Base-by-base conservation (phyloP, 2,329 filamentous ascomycete genomes). In the Tolypocladium sp. region DNA sequence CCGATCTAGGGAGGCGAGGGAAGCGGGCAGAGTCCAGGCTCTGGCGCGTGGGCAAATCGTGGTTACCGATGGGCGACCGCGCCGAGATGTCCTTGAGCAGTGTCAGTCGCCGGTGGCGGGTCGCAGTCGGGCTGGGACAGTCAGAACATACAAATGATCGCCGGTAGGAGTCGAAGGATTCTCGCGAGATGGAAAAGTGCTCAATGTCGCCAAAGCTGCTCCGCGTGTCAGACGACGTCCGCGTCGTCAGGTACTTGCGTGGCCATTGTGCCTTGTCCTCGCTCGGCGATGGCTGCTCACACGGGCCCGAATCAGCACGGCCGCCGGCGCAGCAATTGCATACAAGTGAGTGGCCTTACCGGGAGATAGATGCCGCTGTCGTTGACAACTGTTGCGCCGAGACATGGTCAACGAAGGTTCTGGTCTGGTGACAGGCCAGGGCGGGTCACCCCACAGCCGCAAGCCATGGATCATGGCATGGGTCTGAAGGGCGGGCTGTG, bases 141-240 rank as follows among this genome's bases (percentile, higher is more conserved):
- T 25, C 9, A 15, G 42, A 17, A 80, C 88, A 66, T 82, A 96
- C 93, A 78, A 97, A 97, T 63, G 92, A 97, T 68, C 94, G 86
- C 63, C 94, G 83, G 76, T 97, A 97, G 3, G 92, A 96, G 72
- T 97, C 94, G 70, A 97, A 97, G 2, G 92, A 97, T 76, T 97
- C 94, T 68, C 93, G 85, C 42, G 92, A 96, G 71, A 97, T 97
- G 63, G 89, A 91, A 72, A 97, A 97, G 17, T 89, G 92, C 71
- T 97, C 93, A 66, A 92, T 92, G 62, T 96, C 91, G 67, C 87
- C 86, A 61, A 90, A 78, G 66, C 88, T 84, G 69, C 82, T 85
- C 59, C 76, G 75, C 38, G 77, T 81, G 64, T 84, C 81, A 64
- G 77, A 79, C 6, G 84, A 86, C 51, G 76, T 77, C 59, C 81